Evolutionary conservation across 441 rosid genomes (phyloP).

Genomic region (Pelargonium hybrid): DNA sequence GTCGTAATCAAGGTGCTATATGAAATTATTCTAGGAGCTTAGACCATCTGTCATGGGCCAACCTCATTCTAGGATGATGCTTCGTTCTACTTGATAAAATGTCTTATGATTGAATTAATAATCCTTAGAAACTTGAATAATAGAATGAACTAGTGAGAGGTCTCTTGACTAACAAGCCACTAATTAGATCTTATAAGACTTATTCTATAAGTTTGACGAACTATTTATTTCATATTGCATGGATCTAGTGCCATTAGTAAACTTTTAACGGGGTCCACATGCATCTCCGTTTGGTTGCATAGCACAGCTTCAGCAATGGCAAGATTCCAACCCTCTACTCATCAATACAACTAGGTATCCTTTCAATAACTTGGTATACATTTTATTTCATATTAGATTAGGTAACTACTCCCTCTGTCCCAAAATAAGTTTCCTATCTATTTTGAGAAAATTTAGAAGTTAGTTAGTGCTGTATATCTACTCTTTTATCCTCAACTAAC

Average conservation of each 20-base stretch:
- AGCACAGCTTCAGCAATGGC: neutral
- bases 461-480: no score
- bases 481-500: no score
- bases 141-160: neutral
- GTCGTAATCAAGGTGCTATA: constrained; percentile 3
- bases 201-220: neutral
- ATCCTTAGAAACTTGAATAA: neutral
- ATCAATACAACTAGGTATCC: neutral
- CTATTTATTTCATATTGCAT: neutral
- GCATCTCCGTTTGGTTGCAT: neutral
- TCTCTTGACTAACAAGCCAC: neutral
- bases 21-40: neutral
- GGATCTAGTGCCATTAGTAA: no score
- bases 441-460: no score
- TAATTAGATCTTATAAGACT: neutral
- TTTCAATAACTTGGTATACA: neutral
- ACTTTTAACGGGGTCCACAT: neutral
- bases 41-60: neutral
- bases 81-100: neutral
- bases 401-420: no score
- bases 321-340: neutral
- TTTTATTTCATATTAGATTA: neutral
- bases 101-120: constrained; percentile 8
- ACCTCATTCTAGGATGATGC: constrained; percentile 5
- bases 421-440: no score